These are phyloP conservation scores for Penicillium malachiteum DNA, from an alignment of 495 filamentous ascomycete species.

Conservation along the genomic window DNA sequence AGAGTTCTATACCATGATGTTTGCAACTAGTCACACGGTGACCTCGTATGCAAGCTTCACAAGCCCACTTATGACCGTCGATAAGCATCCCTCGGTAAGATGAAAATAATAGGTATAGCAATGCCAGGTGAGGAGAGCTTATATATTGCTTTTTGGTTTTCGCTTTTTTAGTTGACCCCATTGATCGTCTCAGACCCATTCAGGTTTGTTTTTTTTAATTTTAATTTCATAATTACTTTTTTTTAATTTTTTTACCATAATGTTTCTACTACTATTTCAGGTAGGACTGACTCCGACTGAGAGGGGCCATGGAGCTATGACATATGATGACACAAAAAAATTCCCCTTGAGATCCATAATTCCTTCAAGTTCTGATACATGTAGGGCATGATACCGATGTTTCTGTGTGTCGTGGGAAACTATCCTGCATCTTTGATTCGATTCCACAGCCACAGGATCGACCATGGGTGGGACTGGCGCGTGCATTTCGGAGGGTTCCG, in stretches of 20 bases:
- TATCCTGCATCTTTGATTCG: constrained; percentile 12
- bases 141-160: constrained; percentile 17
- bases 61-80: constrained; percentile 85
- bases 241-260: not conserved
- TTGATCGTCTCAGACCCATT: constrained; percentile 9
- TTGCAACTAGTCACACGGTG: constrained; percentile 70
- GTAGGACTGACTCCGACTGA: no score
- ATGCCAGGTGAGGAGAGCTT: constrained; percentile 2
- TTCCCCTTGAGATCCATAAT: not conserved
- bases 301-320: constrained; percentile 21
- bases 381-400: not conserved
- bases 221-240: not conserved
- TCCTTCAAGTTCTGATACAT: not conserved
- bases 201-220: constrained; percentile 3
- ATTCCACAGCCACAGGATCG: constrained; percentile 29
- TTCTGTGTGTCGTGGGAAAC: constrained; percentile 12
- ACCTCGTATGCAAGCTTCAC: constrained; percentile 89
- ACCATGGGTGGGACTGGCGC: constrained; percentile 18
- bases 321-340: constrained; percentile 17
- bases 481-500: constrained; percentile 18
- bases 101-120: constrained; percentile 15
- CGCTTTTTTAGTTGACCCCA: no score
- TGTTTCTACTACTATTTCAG: not conserved
- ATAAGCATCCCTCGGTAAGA: constrained; percentile 64
- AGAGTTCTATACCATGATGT: constrained; percentile 42